phyloP scores from a whole-genome alignment of 306 rosid species.

The Casuarina cunninghamiana region DNA sequence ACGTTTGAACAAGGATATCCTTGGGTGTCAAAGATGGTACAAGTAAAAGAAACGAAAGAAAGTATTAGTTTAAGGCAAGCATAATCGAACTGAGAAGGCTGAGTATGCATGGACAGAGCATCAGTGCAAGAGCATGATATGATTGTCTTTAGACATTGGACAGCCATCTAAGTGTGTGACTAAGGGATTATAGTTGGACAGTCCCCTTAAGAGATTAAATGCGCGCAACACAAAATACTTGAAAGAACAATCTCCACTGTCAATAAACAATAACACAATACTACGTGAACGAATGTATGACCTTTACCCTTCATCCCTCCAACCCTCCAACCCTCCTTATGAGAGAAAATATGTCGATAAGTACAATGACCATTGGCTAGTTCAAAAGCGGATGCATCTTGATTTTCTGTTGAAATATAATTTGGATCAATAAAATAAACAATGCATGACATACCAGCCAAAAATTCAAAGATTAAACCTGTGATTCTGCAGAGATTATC shows the following conservation, averaged over 20 bases:
- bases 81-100: background rate
- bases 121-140: background rate
- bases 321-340: background rate
- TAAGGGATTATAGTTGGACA: background rate
- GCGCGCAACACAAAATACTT: background rate
- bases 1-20: constrained; percentile 9
- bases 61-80: background rate
- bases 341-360: background rate
- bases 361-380: background rate
- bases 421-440: background rate
- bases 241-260: background rate
- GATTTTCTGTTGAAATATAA: background rate
- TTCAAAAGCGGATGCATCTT: background rate
- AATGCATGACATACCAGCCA: background rate
- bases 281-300: background rate
- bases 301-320: background rate
- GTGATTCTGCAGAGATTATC: background rate
- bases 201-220: background rate
- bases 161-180: background rate
- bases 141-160: background rate
- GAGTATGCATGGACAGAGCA: background rate
- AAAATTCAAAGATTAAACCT: background rate
- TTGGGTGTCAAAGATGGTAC: background rate
- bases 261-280: background rate
- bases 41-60: background rate